Conservation (phyloP, 805 yeast genomes). For the Saturnispora kantuleensis region DNA sequence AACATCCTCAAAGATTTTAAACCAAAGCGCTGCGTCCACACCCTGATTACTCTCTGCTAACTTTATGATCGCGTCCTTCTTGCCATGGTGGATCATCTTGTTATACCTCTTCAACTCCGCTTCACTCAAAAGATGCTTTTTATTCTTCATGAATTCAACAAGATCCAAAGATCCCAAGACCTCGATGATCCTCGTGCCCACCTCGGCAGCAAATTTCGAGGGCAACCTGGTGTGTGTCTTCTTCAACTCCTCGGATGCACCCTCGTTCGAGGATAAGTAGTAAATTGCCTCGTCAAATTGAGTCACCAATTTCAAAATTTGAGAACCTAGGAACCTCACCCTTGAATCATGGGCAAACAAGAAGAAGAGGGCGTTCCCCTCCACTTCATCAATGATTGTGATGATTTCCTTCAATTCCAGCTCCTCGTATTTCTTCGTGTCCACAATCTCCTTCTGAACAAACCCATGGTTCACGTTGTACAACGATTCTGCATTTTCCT, state of each 20-base stretch:
- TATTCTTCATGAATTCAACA: slow-evolving; percentile 45
- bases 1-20: slow-evolving; percentile 71
- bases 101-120: slow-evolving; percentile 71
- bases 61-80: slow-evolving; percentile 58
- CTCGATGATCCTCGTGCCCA: slow-evolving; percentile 68
- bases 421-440: slow-evolving; percentile 44
- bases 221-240: slow-evolving; percentile 45
- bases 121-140: slow-evolving; percentile 45
- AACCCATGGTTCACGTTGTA: slow-evolving; percentile 27
- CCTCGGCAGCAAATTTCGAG: slow-evolving; percentile 67
- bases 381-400: slow-evolving; percentile 87
- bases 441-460: slow-evolving; percentile 32
- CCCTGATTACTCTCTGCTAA: slow-evolving; percentile 90
- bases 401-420: slow-evolving; percentile 70
- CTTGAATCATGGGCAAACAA: slow-evolving; percentile 78
- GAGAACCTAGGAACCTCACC: slow-evolving; percentile 64
- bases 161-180: slow-evolving; percentile 65
- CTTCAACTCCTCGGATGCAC: slow-evolving; percentile 12
- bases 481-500: slow-evolving; percentile 25
- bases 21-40: slow-evolving; percentile 95
- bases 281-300: slow-evolving; percentile 79
- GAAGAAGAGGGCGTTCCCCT: slow-evolving; percentile 90
- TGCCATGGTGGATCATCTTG: slow-evolving; percentile 46
- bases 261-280: slow-evolving; percentile 27
- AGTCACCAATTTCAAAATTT: slow-evolving; percentile 68